Percentiles rank a stretch among this genome's conserved stretches.
These are phyloP conservation scores for Albifimbria verrucaria DNA, from an alignment of 2,329 filamentous ascomycete species.

Conservation along the genomic window DNA sequence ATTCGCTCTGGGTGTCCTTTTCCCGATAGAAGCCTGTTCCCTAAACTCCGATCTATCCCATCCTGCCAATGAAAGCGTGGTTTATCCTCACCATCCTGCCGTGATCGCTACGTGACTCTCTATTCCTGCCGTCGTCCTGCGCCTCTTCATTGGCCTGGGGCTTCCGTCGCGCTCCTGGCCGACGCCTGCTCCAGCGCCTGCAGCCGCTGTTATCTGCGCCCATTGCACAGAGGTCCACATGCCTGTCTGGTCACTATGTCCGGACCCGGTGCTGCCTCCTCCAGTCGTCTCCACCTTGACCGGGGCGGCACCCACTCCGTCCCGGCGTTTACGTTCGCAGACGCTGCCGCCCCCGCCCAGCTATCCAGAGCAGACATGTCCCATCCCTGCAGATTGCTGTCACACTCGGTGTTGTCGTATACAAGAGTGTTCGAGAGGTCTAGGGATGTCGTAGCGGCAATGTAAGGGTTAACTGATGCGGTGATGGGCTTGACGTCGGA, in stretches of 20 bases:
- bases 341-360: constrained; percentile 24
- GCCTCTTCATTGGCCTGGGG: constrained; percentile 34
- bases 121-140: constrained; percentile 26
- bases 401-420: constrained; percentile 30
- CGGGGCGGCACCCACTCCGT: constrained; percentile 28
- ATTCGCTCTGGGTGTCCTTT: not conserved
- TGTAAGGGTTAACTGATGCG: constrained; percentile 25
- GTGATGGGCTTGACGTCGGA: constrained; percentile 32
- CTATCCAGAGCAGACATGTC: constrained; percentile 33
- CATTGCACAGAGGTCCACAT: constrained; percentile 34
- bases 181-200: constrained; percentile 16
- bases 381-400: constrained; percentile 32
- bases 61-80: not conserved
- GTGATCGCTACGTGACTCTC: constrained; percentile 29
- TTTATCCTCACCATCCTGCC: constrained; percentile 23
- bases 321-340: constrained; percentile 14
- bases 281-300: constrained; percentile 26
- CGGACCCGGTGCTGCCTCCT: not conserved
- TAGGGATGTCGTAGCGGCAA: constrained; percentile 23
- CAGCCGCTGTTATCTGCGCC: constrained; percentile 22
- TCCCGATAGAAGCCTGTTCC: not conserved
- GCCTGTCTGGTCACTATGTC: constrained; percentile 17
- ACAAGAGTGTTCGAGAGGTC: constrained; percentile 29
- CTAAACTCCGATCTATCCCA: not conserved
- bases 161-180: constrained; percentile 28